Evolutionary conservation across 2,329 filamentous ascomycete species (phyloP).

Genomic region (Monosporascus sp.): DNA sequence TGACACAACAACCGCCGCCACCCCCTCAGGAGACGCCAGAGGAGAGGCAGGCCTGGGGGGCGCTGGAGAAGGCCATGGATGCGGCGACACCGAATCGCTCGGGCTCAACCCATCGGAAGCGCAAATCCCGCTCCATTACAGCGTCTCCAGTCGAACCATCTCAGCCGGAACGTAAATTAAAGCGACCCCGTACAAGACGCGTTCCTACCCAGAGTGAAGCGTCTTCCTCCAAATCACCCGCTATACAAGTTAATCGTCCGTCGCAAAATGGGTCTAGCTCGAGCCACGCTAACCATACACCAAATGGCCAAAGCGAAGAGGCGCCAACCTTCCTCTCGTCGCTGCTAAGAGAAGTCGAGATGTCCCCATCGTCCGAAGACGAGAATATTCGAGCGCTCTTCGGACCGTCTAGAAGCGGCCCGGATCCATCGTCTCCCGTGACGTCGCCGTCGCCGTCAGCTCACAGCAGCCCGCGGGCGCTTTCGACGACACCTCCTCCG

Average conservation of each 20-base stretch:
- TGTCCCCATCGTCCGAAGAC: conserved; percentile 53
- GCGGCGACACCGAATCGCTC: conserved; percentile 45
- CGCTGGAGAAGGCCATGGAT: conserved; percentile 78
- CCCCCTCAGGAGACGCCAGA: conserved; percentile 64
- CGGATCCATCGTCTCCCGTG: conserved; percentile 55
- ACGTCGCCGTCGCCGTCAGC: conserved; percentile 61
- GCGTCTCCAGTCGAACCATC: conserved; percentile 64
- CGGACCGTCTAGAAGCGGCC: conserved; percentile 22
- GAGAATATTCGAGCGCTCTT: conserved; percentile 41
- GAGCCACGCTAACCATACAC: conserved; percentile 11
- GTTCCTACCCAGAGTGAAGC: conserved; percentile 46
- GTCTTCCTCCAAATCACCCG: conserved; percentile 32
- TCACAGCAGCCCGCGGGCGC: conserved; percentile 60
- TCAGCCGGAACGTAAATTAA: conserved; percentile 76
- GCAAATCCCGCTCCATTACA: conserved; percentile 66
- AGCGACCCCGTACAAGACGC: conserved; percentile 76
- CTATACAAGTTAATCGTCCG: conserved; percentile 13
- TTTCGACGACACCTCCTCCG: conserved; percentile 66
- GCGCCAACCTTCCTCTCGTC: conserved; percentile 81
- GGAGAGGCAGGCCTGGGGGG: conserved; percentile 82
- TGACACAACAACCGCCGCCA: conserved; percentile 47
- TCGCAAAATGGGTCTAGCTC: conserved; percentile 4
- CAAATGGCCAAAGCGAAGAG: conserved; percentile 32
- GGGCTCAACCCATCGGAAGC: conserved; percentile 57
- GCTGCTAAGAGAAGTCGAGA: conserved; percentile 81